Percentiles rank a stretch among this genome's conserved stretches.
Conservation (phyloP, 176 grass and related monocot species). For the Dactylis glomerata region DNA sequence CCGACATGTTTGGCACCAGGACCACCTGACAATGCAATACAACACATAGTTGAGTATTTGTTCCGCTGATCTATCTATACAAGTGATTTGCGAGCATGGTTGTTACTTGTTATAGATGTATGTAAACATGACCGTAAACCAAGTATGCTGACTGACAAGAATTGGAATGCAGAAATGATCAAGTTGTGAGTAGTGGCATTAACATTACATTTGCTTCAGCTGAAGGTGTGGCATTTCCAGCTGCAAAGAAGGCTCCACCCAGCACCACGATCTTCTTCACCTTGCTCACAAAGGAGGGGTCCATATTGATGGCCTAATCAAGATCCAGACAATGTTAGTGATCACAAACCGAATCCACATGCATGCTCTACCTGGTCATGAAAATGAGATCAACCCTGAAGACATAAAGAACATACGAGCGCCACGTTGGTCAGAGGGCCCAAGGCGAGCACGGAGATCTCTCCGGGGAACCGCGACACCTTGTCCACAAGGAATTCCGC, state of each 20-base stretch:
- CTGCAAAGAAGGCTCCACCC: constrained; percentile 21
- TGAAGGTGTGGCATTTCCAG: constrained; percentile 81
- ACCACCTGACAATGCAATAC: not conserved
- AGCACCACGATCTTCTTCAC: constrained; percentile 83
- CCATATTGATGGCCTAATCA: constrained; percentile 74
- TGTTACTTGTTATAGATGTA: no score
- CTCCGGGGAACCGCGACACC: constrained; percentile 64
- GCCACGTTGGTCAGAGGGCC: constrained; percentile 87
- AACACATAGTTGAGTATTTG: not conserved
- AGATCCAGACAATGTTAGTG: not conserved
- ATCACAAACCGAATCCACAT: not conserved
- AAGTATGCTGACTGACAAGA: not conserved
- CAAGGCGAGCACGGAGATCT: constrained; percentile 75
- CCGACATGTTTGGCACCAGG: not conserved
- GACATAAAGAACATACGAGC: constrained; percentile 35
- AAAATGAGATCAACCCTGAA: not conserved
- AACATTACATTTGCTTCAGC: constrained; percentile 90
- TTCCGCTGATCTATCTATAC: not conserved
- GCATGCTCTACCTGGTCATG: no score
- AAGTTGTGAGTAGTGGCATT: not conserved
- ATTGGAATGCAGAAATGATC: not conserved
- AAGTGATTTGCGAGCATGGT: not conserved
- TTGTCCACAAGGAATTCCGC: constrained; percentile 70
- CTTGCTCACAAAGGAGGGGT: constrained; percentile 59
- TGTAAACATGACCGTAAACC: not conserved